A percentile compares a stretch with the other conserved stretches of the same genome.
These are phyloP conservation scores for Podaxis sp. DNA, from an alignment of 768 basidiomycete species.

Conservation along the genomic window DNA sequence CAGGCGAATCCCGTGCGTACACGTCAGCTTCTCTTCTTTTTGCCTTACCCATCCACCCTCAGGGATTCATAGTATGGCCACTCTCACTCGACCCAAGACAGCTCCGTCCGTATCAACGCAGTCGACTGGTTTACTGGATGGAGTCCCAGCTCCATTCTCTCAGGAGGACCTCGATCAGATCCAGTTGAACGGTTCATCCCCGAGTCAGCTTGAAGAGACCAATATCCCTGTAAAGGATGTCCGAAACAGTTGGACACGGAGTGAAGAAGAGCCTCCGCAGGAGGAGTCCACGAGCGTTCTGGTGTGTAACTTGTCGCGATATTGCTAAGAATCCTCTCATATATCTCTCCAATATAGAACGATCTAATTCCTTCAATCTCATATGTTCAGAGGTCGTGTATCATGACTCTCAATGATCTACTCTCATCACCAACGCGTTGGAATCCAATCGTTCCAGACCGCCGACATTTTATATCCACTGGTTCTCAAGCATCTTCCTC, in stretches of 20 bases:
- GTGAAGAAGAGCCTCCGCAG: conserved; percentile 10
- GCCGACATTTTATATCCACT: conserved; percentile 57
- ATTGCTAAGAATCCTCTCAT: conserved; percentile 4
- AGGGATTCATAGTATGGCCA: conserved; percentile 28
- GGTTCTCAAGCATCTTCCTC: conserved; percentile 28
- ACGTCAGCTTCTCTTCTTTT: not conserved
- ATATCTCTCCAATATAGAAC: conserved; percentile 29
- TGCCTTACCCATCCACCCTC: not conserved
- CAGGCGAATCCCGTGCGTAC: conserved; percentile 1
- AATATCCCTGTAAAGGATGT: conserved; percentile 8
- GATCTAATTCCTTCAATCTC: conserved; percentile 71
- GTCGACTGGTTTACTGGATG: conserved; percentile 21
- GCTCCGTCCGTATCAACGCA: conserved; percentile 19
- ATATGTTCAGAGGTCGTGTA: conserved; percentile 67
- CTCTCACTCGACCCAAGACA: conserved; percentile 31
- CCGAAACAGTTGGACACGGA: not conserved
- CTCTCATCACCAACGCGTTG: conserved; percentile 48
- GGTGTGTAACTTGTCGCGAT: conserved; percentile 17
- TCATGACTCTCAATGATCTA: conserved; percentile 69
- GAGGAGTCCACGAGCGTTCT: conserved; percentile 12
- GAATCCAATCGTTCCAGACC: conserved; percentile 55
- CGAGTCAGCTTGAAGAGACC: conserved; percentile 1
- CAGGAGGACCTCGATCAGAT: conserved; percentile 25
- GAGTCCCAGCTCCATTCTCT: conserved; percentile 38
- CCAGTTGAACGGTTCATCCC: conserved; percentile 7